Evolutionary conservation across 257 asterid species (phyloP).

Genomic region (Nicotiana obtusifolia): DNA sequence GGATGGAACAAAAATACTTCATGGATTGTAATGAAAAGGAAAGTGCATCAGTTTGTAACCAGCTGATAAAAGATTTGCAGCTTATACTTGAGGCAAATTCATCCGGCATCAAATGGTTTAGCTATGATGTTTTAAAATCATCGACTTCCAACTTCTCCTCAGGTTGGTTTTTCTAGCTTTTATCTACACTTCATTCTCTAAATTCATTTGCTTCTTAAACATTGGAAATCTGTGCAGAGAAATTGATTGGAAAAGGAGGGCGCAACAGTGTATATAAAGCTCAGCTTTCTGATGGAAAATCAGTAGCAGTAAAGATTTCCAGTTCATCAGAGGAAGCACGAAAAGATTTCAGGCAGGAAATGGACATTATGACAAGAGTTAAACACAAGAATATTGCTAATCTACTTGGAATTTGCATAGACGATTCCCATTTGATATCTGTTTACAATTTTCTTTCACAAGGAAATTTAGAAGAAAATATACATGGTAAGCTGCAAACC

Average conservation of each 20-base stretch:
- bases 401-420: slow-evolving; percentile 67
- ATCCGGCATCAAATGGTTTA: slow-evolving; percentile 48
- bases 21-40: slow-evolving; percentile 10
- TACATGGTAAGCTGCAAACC: slow-evolving; percentile 46
- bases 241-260: slow-evolving; percentile 78
- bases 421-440: slow-evolving; percentile 51
- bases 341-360: slow-evolving; percentile 61
- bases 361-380: slow-evolving; percentile 72
- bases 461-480: slow-evolving; percentile 78
- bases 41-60: slow-evolving; percentile 11
- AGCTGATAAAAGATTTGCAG: slow-evolving; percentile 51
- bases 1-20: slow-evolving; percentile 2
- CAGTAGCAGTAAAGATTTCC: slow-evolving; percentile 66
- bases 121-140: slow-evolving; percentile 40
- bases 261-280: slow-evolving; percentile 78
- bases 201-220: neutral
- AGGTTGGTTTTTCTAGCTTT: slow-evolving; percentile 31
- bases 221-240: slow-evolving; percentile 32
- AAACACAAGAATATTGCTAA: slow-evolving; percentile 58
- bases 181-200: neutral
- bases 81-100: slow-evolving; percentile 37
- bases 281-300: slow-evolving; percentile 56
- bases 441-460: slow-evolving; percentile 57
- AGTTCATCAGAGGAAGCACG: slow-evolving; percentile 55
- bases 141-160: slow-evolving; percentile 59